Conservation (phyloP, 1,284 basidiomycete genomes). For the Pterulicium gracile region DNA sequence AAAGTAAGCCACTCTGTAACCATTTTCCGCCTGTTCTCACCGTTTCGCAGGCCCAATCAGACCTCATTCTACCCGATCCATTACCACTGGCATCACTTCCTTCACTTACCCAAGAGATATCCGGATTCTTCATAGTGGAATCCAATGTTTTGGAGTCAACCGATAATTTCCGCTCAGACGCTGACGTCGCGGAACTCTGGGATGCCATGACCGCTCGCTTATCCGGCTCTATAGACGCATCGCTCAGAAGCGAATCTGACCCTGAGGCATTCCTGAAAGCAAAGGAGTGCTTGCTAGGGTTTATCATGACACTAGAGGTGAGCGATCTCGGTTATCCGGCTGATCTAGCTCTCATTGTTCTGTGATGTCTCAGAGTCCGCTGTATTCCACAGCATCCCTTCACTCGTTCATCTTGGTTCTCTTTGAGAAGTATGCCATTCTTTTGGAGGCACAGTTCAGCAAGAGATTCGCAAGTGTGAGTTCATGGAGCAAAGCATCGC, state of each 20-base stretch:
- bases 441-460: constrained; percentile 80
- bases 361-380: constrained; percentile 61
- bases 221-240: constrained; percentile 64
- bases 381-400: constrained; percentile 76
- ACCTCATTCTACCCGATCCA: constrained; percentile 78
- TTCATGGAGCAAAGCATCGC: constrained; percentile 4
- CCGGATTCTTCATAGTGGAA: constrained; percentile 99
- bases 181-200: constrained; percentile 96
- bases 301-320: constrained; percentile 92
- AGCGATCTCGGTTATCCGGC: constrained; percentile 11
- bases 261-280: constrained; percentile 77
- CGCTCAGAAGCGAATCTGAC: constrained; percentile 70
- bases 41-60: constrained; percentile 77
- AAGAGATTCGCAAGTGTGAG: constrained; percentile 72
- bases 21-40: constrained; percentile 10
- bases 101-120: constrained; percentile 81
- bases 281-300: constrained; percentile 79
- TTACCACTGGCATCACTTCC: constrained; percentile 47
- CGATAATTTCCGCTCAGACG: constrained; percentile 74
- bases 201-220: constrained; percentile 79
- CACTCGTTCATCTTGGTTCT: constrained; percentile 80
- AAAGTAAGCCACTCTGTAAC: constrained; percentile 42
- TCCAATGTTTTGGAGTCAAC: constrained; percentile 87
- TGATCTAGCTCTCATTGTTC: constrained; percentile 3
- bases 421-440: constrained; percentile 83